A percentile compares a stretch with the other conserved stretches of the same genome.
Evolutionary conservation across 306 rosid species (phyloP).

Genomic region (Senna siamea): DNA sequence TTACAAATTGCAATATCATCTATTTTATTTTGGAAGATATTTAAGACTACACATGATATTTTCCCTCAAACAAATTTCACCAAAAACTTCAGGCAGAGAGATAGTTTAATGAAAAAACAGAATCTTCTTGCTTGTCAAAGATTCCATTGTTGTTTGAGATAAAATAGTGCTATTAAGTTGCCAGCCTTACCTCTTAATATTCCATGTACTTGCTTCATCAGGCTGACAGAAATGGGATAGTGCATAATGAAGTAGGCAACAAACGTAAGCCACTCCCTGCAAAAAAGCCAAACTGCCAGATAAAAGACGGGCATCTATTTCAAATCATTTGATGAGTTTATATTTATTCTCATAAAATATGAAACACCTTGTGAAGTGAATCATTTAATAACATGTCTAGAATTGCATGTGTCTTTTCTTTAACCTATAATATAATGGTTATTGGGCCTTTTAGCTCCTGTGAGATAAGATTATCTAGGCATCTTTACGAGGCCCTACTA

Average conservation of each 20-base stretch:
- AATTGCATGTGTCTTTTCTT: no score
- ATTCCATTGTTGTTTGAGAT: slow-evolving; percentile 31
- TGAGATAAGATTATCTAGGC: background rate
- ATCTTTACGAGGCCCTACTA: slow-evolving; percentile 12
- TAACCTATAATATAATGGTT: no score
- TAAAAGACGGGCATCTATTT: slow-evolving; percentile 21
- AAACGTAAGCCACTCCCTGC: slow-evolving; percentile 85
- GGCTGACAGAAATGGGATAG: slow-evolving; percentile 65
- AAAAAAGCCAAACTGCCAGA: slow-evolving; percentile 29
- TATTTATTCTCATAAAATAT: slow-evolving; percentile 11
- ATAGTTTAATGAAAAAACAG: slow-evolving; percentile 17
- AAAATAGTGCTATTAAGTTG: slow-evolving; percentile 33
- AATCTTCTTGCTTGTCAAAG: slow-evolving; percentile 14
- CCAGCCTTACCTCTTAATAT: slow-evolving; percentile 69
- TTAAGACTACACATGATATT: background rate
- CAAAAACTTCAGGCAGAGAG: slow-evolving; percentile 28
- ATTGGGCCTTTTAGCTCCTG: slow-evolving; percentile 26
- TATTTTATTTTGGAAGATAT: slow-evolving; percentile 5
- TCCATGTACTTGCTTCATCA: slow-evolving; percentile 62
- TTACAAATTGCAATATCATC: background rate
- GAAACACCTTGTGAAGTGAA: no score
- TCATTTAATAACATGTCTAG: no score
- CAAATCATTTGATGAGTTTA: slow-evolving; percentile 32
- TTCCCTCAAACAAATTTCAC: slow-evolving; percentile 15
- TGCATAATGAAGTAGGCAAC: slow-evolving; percentile 69